These are phyloP conservation scores for Pseudocercospora crystallina DNA, from an alignment of 2,329 filamentous ascomycete species.

Conservation along the genomic window DNA sequence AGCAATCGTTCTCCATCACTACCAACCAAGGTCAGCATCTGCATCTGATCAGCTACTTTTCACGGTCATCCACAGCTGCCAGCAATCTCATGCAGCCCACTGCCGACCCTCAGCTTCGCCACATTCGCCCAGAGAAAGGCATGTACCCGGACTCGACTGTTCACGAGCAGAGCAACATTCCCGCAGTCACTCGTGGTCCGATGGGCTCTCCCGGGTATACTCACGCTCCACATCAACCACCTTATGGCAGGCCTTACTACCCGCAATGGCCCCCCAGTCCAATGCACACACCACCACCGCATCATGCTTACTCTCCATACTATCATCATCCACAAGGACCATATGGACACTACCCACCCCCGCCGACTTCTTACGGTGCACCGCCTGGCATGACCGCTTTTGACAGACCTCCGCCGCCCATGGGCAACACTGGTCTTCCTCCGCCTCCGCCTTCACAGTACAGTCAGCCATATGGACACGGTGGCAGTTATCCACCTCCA, in stretches of 20 bases:
- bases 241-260: constrained; percentile 39
- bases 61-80: constrained; percentile 71
- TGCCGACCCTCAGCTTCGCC: constrained; percentile 73
- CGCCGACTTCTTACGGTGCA: constrained; percentile 25
- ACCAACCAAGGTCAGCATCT: constrained; percentile 87
- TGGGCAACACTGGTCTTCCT: constrained; percentile 37
- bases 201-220: constrained; percentile 60
- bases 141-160: constrained; percentile 97
- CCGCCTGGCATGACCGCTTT: constrained; percentile 33
- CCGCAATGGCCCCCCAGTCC: constrained; percentile 41
- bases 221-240: constrained; percentile 49
- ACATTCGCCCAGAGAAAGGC: constrained; percentile 84
- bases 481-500: constrained; percentile 26
- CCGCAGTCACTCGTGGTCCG: constrained; percentile 74
- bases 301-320: constrained; percentile 36
- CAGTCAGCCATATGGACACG: constrained; percentile 28
- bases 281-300: constrained; percentile 41
- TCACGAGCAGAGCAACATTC: constrained; percentile 77
- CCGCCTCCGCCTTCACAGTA: constrained; percentile 38
- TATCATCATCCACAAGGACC: constrained; percentile 32
- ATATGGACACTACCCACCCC: constrained; percentile 37
- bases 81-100: constrained; percentile 78
- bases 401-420: constrained; percentile 42
- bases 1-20: constrained; percentile 99
- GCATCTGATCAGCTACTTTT: constrained; percentile 96